These are phyloP conservation scores for Pseudozyma sp. DNA, from an alignment of 1,284 basidiomycete genomes.

Conservation along the genomic window DNA sequence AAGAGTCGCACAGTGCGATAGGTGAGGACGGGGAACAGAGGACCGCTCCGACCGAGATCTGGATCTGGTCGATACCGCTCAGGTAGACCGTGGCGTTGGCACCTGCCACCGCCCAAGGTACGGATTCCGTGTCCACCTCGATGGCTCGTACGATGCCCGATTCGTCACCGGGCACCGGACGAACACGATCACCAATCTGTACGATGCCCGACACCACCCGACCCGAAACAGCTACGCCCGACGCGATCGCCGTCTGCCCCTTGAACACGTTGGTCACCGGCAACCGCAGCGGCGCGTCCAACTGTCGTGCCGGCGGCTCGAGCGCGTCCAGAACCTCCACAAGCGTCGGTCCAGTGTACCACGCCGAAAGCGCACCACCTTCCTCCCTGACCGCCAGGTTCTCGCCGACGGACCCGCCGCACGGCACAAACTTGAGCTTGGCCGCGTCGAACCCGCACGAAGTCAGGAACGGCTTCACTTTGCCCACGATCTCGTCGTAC, in stretches of 20 bases:
- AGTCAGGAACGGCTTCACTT: constrained; percentile 82
- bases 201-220: constrained; percentile 86
- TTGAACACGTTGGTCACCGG: constrained; percentile 96
- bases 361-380: constrained; percentile 73
- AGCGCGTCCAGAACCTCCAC: constrained; percentile 80
- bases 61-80: constrained; percentile 83
- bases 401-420: constrained; percentile 88
- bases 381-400: constrained; percentile 75
- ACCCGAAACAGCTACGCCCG: constrained; percentile 85
- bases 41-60: constrained; percentile 86
- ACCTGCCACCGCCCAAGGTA: constrained; percentile 90
- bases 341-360: constrained; percentile 89
- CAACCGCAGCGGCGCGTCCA: constrained; percentile 82
- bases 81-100: constrained; percentile 88
- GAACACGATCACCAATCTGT: constrained; percentile 88
- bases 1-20: constrained; percentile 80
- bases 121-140: constrained; percentile 81
- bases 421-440: constrained; percentile 86
- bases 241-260: constrained; percentile 77
- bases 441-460: constrained; percentile 85
- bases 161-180: constrained; percentile 92
- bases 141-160: constrained; percentile 83
- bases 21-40: constrained; percentile 78
- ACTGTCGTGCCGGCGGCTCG: constrained; percentile 79
- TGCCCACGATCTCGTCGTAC: constrained; percentile 84